Base-by-base conservation (phyloP, 805 yeast genomes). In the Saccharomyces kudriavzevii region DNA sequence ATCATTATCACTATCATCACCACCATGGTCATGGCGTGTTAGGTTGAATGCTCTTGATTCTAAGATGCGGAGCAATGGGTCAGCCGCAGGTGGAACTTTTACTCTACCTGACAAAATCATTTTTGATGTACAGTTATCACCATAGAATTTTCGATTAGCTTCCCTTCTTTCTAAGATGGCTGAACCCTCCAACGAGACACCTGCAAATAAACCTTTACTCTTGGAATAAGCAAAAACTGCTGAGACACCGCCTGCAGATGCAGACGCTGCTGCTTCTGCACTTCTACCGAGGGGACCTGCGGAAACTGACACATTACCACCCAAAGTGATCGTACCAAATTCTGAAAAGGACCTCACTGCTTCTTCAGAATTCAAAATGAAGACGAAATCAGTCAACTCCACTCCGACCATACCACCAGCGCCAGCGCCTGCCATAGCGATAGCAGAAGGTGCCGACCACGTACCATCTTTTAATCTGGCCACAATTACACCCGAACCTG, bases 391-490 rank as follows among this genome's bases (percentile, higher is more conserved):
- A 1, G 99, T 94, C 63, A 94, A 74, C 68, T 94, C 99, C 9
- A 96, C 94, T 40, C 99, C 99, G 61, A 94, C 80, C 73, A 90
- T 94, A 47, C 99, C 99, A 54, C 99, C 99, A 3, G 94, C 97
- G 63, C 99, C 99, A 2, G 97, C 98, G 60, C 98, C 99, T 3
- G 96, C 98, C n/a, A 97, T 87, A 49, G 83, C 85, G 60, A 94
- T 85, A 8, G 97, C 99, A 1, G 96, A 85, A 0, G 99, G 99
- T 2, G 97, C 96, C 13, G 97, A 90, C 99, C 99, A 94, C 0
- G 87, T 72, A 0, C 97, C 97, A 71, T 92, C 97, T 1, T 94
- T 92, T 51, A 94, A 76, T 54, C 97, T 77, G 3, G 98, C 96
- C 25, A 94, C 94, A 56, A 94, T 87, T 28, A 94, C 87, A 57